Percentiles rank a stretch among this genome's conserved stretches.
These are phyloP conservation scores for Fusarium annulatum DNA, from an alignment of 2,329 filamentous ascomycete species.

Conservation along the genomic window DNA sequence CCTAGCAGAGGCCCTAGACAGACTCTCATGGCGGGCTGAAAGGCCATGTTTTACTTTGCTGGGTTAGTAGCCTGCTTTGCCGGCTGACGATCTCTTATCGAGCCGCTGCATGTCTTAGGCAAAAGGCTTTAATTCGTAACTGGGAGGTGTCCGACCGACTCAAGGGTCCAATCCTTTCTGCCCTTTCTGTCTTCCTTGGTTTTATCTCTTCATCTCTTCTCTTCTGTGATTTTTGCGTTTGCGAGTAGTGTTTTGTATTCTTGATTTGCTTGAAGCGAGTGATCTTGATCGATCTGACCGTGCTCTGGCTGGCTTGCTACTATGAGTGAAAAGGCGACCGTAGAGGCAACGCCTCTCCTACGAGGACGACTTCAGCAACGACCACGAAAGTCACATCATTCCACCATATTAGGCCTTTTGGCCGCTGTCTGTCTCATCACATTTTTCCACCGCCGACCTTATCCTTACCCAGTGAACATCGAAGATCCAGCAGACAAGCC, in stretches of 20 bases:
- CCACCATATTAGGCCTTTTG: conserved; percentile 32
- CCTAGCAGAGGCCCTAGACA: background rate
- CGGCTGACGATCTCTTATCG: conserved; percentile 26
- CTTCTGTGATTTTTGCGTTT: background rate
- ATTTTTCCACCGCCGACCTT: conserved; percentile 38
- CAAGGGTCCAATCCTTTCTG: background rate
- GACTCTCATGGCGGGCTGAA: conserved; percentile 8
- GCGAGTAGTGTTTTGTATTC: background rate
- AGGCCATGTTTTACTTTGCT: background rate
- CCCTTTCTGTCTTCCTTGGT: background rate
- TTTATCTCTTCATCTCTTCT: background rate
- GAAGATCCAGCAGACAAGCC: conserved; percentile 8
- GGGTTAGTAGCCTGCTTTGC: background rate
- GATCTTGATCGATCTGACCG: background rate
- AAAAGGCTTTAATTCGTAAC: conserved; percentile 23
- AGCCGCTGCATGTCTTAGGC: conserved; percentile 28
- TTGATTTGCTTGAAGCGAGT: background rate
- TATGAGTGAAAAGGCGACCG: conserved; percentile 35
- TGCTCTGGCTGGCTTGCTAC: background rate
- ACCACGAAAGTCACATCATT: conserved; percentile 6
- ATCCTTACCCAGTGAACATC: background rate
- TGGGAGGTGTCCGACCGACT: background rate
- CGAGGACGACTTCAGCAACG: conserved; percentile 6
- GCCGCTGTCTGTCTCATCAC: conserved; percentile 29
- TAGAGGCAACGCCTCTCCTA: conserved; percentile 30